Percentiles rank a stretch among this genome's conserved stretches.
Evolutionary conservation across 495 filamentous ascomycete genomes (phyloP).

Genomic region (Trichodelitschia bisporula): DNA sequence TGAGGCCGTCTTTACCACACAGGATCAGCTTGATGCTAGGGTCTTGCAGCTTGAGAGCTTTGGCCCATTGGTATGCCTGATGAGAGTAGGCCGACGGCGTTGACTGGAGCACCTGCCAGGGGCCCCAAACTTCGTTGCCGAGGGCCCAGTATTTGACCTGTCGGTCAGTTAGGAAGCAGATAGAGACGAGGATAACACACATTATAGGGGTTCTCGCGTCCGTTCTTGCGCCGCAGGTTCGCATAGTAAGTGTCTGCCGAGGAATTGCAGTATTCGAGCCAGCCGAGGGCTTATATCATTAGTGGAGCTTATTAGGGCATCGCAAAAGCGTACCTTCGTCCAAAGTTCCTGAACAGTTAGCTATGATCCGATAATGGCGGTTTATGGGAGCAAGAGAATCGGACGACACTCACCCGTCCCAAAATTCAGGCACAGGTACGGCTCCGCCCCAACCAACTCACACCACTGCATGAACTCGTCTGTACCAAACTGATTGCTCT

Average conservation of each 20-base stretch:
- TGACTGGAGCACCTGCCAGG: conserved; percentile 56
- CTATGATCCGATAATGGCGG: neutral
- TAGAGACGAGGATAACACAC: conserved; percentile 13
- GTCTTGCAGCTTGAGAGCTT: conserved; percentile 53
- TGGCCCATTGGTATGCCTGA: conserved; percentile 57
- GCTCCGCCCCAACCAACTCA: conserved; percentile 38
- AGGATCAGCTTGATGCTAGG: conserved; percentile 39
- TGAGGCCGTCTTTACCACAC: conserved; percentile 43
- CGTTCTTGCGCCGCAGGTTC: conserved; percentile 47
- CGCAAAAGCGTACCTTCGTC: conserved; percentile 30
- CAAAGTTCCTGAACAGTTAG: conserved; percentile 22
- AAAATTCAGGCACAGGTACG: conserved; percentile 54
- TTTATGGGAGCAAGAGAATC: neutral
- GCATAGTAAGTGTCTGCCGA: conserved; percentile 51
- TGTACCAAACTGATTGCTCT: conserved; percentile 56
- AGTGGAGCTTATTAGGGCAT: neutral
- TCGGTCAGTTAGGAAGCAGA: conserved; percentile 4
- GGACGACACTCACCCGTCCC: conserved; percentile 26
- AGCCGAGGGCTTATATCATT: conserved; percentile 29
- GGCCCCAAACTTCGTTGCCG: conserved; percentile 54
- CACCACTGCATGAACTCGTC: conserved; percentile 73
- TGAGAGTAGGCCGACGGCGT: conserved; percentile 53
- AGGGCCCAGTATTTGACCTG: conserved; percentile 39
- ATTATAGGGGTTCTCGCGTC: conserved; percentile 45
- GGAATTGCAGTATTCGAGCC: conserved; percentile 66